Conservation (phyloP, 208 protist species). For the Leishmania tarentolae region DNA sequence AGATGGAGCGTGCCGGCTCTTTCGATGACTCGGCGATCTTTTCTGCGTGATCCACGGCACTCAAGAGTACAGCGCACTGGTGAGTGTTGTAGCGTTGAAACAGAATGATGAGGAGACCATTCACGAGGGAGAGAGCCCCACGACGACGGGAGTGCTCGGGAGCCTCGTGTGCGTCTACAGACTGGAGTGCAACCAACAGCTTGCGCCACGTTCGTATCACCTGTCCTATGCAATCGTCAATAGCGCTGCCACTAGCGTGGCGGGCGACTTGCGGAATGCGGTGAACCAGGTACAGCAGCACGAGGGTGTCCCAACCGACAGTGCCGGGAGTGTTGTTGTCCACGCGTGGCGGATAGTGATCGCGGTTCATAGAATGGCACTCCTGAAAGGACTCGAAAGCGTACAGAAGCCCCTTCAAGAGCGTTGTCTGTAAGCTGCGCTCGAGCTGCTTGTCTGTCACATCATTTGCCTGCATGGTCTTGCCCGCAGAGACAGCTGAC, state of each 20-base stretch:
- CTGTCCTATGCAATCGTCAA: conserved; percentile 69
- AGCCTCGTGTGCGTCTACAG: conserved; percentile 52
- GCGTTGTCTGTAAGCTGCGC: conserved; percentile 48
- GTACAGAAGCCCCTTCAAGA: conserved; percentile 68
- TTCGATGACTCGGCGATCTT: conserved; percentile 31
- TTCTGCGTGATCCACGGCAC: conserved; percentile 68
- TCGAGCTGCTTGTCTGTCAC: conserved; percentile 27
- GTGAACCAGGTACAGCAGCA: conserved; percentile 82
- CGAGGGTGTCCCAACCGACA: conserved; percentile 86
- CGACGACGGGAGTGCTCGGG: conserved; percentile 82
- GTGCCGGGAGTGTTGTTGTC: conserved; percentile 62
- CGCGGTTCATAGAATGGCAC: conserved; percentile 68
- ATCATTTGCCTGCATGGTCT: neutral
- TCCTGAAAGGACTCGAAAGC: conserved; percentile 82
- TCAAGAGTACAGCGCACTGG: conserved; percentile 72
- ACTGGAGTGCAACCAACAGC: conserved; percentile 74
- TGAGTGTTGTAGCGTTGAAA: conserved; percentile 84
- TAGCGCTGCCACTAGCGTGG: conserved; percentile 54
- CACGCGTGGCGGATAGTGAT: conserved; percentile 61
- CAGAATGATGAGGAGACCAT: conserved; percentile 78
- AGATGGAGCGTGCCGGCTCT: conserved; percentile 58
- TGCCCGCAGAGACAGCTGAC: neutral
- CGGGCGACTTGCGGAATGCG: conserved; percentile 71
- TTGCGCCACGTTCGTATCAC: conserved; percentile 84
- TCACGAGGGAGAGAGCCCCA: conserved; percentile 75